Evolutionary conservation across 2,329 filamentous ascomycete genomes (phyloP).

Genomic region (Pseudomassariella vexata): DNA sequence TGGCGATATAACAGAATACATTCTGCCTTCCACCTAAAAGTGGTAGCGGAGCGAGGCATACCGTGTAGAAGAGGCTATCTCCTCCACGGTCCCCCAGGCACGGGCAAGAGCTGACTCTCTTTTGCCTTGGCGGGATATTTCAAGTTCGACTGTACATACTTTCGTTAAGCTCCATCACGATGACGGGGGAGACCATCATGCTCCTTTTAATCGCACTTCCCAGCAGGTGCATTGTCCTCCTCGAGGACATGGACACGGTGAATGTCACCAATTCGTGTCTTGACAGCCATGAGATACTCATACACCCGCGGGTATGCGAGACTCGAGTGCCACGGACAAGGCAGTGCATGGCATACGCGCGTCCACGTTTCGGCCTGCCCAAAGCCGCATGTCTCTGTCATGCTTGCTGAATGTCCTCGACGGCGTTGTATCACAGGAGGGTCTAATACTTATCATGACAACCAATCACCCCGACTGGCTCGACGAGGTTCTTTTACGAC

Average conservation of each 20-base stretch:
- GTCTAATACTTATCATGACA: conserved; percentile 68
- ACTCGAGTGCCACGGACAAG: no score
- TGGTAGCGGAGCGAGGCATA: conserved; percentile 54
- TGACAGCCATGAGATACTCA: no score
- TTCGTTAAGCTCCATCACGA: background rate
- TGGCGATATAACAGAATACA: conserved; percentile 70
- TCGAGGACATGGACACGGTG: conserved; percentile 2
- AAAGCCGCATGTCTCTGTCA: conserved; percentile 37
- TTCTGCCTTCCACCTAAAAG: conserved; percentile 61
- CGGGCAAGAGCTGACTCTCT: conserved; percentile 2
- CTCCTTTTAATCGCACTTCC: background rate
- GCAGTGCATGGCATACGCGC: no score
- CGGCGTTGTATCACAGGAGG: conserved; percentile 64
- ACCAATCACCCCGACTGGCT: conserved; percentile 62
- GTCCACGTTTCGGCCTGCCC: conserved; percentile 1
- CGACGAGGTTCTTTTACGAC: conserved; percentile 58
- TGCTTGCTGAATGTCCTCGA: conserved; percentile 66
- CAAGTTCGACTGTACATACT: conserved; percentile 1
- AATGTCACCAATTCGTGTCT: no score
- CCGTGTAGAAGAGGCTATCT: conserved; percentile 3
- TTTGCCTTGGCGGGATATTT: conserved; percentile 1
- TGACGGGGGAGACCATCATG: background rate
- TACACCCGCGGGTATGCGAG: no score
- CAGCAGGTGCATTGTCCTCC: background rate
- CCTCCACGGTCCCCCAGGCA: conserved; percentile 2